A percentile compares a stretch with the other conserved stretches of the same genome.
Evolutionary conservation across 345 rosid species (phyloP).

Genomic region (Streptanthus diversifolius): DNA sequence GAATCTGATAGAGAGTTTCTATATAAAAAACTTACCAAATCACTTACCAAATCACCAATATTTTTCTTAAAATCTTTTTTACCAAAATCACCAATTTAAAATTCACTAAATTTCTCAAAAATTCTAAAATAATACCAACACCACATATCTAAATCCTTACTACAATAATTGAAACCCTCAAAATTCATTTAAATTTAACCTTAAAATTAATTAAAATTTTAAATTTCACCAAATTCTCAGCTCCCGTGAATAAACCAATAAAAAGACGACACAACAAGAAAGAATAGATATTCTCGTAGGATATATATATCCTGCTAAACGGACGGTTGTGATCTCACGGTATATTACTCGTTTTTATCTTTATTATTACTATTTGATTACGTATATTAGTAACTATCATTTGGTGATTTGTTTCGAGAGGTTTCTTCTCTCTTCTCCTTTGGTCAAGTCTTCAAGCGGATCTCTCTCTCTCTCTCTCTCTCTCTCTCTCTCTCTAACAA

Average conservation of each 20-base stretch:
- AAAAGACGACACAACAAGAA: neutral
- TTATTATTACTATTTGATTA: neutral
- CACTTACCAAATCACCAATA: too few species aligned
- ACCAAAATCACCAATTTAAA: too few species aligned
- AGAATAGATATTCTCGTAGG: neutral
- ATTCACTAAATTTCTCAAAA: too few species aligned
- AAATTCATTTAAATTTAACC: too few species aligned
- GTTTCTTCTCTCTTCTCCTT: conserved; percentile 14
- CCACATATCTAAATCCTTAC: too few species aligned
- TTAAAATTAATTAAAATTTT: too few species aligned
- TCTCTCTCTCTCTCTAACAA: neutral
- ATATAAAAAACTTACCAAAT: too few species aligned
- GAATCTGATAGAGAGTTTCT: too few species aligned
- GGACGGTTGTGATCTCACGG: neutral
- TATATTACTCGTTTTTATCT: neutral
- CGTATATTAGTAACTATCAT: neutral
- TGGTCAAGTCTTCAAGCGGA: neutral
- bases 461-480: neutral
- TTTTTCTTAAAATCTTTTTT: too few species aligned
- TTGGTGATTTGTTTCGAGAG: neutral
- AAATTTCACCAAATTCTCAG: too few species aligned
- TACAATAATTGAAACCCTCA: too few species aligned
- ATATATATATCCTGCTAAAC: neutral
- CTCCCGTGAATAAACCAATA: neutral
- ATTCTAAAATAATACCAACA: too few species aligned